phyloP scores from a whole-genome alignment of 495 filamentous ascomycete species.

The Penicillium paxilli region DNA sequence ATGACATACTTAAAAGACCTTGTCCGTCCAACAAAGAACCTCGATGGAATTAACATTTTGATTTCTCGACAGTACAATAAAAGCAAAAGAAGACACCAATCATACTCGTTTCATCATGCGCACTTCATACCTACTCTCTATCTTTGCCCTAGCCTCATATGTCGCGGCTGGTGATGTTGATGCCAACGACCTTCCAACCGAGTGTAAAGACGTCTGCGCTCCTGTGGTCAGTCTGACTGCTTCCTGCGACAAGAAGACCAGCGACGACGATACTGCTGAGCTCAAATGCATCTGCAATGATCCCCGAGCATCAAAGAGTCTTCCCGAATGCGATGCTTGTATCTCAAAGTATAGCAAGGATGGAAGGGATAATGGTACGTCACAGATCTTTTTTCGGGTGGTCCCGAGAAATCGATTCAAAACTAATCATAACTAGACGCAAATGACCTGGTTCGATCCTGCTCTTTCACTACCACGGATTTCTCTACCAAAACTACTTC shows the following conservation, averaged over 20 bases:
- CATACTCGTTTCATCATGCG: not conserved
- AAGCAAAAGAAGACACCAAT: not conserved
- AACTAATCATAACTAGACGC: constrained; percentile 1
- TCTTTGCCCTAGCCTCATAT: not conserved
- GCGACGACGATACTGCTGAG: constrained; percentile 5
- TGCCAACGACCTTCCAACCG: constrained; percentile 3
- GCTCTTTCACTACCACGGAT: constrained; percentile 7
- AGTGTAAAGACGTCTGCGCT: constrained; percentile 8
- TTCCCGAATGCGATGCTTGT: constrained; percentile 7
- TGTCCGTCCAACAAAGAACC: not conserved
- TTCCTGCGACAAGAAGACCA: constrained; percentile 5
- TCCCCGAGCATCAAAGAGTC: not conserved
- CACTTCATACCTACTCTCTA: not conserved
- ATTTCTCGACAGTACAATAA: no score
- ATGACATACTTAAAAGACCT: not conserved
- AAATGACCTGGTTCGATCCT: constrained; percentile 12
- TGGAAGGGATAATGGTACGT: constrained; percentile 7
- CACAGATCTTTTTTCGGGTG: no score
- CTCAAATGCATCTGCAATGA: constrained; percentile 7
- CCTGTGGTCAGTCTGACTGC: constrained; percentile 6
- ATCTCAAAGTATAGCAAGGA: constrained; percentile 10
- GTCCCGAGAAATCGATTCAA: no score
- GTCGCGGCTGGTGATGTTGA: constrained; percentile 5
- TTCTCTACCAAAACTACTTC: constrained; percentile 1
- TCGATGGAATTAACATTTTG: not conserved